Evolutionary conservation across 805 yeast species (phyloP).

Genomic region (Dipodascopsis uninucleata): DNA sequence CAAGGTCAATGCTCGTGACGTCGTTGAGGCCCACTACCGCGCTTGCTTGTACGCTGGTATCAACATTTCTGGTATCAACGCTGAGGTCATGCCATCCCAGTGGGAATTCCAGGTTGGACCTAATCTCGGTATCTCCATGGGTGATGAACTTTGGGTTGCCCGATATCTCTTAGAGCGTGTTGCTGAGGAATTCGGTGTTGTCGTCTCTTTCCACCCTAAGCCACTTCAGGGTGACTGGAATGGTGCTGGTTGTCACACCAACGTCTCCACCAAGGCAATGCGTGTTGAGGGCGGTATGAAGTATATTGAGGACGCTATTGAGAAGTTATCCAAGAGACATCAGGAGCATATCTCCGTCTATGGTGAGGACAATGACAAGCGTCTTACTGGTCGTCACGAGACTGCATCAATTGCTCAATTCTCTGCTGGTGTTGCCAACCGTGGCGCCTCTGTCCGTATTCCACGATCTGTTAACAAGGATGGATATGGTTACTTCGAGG

Average conservation of each 20-base stretch:
- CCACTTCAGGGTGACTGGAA: constrained; percentile 99
- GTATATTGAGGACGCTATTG: constrained; percentile 85
- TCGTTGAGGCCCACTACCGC: constrained; percentile 98
- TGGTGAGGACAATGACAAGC: constrained; percentile 91
- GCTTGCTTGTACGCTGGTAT: constrained; percentile 95
- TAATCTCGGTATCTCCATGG: constrained; percentile 91
- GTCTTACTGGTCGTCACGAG: constrained; percentile 98
- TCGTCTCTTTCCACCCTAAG: constrained; percentile 98
- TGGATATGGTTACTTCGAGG: constrained; percentile 98
- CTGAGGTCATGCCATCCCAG: constrained; percentile 99
- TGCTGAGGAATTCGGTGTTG: constrained; percentile 98
- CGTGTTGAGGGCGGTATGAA: constrained; percentile 96
- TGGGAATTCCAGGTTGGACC: constrained; percentile 99
- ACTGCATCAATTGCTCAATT: constrained; percentile 90
- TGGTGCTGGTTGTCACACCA: constrained; percentile 99
- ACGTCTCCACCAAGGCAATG: constrained; percentile 89
- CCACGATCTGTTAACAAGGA: constrained; percentile 98
- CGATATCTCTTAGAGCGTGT: constrained; percentile 89
- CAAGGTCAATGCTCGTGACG: constrained; percentile 95
- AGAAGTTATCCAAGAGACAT: constrained; percentile 93
- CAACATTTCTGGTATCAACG: constrained; percentile 91
- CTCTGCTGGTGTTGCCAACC: constrained; percentile 98
- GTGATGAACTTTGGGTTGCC: constrained; percentile 95
- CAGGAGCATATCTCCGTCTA: constrained; percentile 91
- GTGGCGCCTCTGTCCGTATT: constrained; percentile 98